Evolutionary conservation across 768 basidiomycete species (phyloP), one percentile per base, ranked within the genome.

Genomic region (Hemileccinum impolitum): DNA sequence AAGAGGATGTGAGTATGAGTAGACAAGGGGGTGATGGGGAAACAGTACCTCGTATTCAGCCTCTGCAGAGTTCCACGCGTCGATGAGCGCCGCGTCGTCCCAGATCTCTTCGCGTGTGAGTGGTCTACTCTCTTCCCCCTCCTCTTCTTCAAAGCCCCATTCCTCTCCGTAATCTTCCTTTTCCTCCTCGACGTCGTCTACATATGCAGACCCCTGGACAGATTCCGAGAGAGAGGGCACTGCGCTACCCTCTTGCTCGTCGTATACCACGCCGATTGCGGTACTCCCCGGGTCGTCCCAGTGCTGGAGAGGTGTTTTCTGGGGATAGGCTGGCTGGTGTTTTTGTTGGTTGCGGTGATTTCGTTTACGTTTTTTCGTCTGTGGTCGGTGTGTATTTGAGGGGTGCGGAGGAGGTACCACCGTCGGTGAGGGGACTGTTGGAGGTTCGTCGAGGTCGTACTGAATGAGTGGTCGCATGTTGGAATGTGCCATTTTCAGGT

Each of bases 41-140:
- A 12, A 40, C 11, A 18, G 1, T 54, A 81, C 82, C 70, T 87
- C 76, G 56, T 90, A 92, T 63, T 92, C 90, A 49, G 87, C 87
- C 54, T 76, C 81, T 15, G 90, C 90, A 51, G 89, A 84, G 63
- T 91, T 78, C 90, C 90, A 91, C 17, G 90, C 90, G 45, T 86
- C 76, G 39, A 92, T 78, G 54, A 92, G 76, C 4, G 85, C 87
- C 31, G 86, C 85, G 63, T 92, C 90, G 55, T 92, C 90, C 90
- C 90, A 92, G 32, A 90, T 82, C 59, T 92, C 89, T 41, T 82
- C 78, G 30, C 84, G 76, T 9, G 84, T 80, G 50, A 90, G 73
- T 47, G 81, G 74, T 23, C 83, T 75, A 54, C 83, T 82, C 58
- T 84, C 80, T 28, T 75, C 73, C 23, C 75, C 72, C 11, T 72